Percentiles rank a stretch among this genome's conserved stretches.
phyloP scores from a whole-genome alignment of 352 stramenopile species.

The Phytophthora tentaculata region DNA sequence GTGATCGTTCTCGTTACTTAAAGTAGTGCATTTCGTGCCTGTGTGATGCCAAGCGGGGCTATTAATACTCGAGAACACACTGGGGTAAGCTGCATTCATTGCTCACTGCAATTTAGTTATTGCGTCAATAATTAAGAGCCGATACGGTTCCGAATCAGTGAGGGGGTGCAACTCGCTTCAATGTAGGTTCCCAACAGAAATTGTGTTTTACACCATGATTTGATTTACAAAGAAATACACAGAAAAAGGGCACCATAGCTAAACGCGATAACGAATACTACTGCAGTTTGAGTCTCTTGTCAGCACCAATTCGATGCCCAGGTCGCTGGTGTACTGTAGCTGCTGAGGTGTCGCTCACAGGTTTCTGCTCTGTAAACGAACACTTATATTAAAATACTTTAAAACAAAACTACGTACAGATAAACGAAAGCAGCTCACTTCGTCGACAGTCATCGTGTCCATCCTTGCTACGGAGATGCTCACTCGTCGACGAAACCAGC shows the following conservation, averaged over 20 bases:
- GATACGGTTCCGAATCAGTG: slow-evolving; percentile 15
- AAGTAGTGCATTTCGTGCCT: no score
- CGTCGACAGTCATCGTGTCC: slow-evolving; percentile 3
- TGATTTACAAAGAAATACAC: no score
- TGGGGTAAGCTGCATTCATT: background rate
- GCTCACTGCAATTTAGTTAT: background rate
- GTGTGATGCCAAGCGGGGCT: background rate
- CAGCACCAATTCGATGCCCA: background rate
- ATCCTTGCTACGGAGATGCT: slow-evolving; percentile 5
- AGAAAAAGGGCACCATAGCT: background rate
- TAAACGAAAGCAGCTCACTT: slow-evolving; percentile 3
- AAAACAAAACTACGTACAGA: no score
- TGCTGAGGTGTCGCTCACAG: background rate
- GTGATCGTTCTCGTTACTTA: background rate
- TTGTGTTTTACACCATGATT: slow-evolving; percentile 8
- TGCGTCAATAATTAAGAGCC: background rate
- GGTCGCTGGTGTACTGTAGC: no score
- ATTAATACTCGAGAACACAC: background rate
- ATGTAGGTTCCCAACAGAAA: slow-evolving; percentile 7
- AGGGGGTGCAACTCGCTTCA: slow-evolving; percentile 16
- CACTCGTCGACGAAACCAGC: slow-evolving; percentile 28
- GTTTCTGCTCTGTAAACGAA: no score
- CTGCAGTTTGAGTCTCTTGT: slow-evolving; percentile 8
- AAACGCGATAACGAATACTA: background rate
- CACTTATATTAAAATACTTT: no score